Percentiles rank a stretch among this genome's conserved stretches.
Evolutionary conservation across 495 filamentous ascomycete genomes (phyloP).

Genomic region (Penicillium paradoxum): DNA sequence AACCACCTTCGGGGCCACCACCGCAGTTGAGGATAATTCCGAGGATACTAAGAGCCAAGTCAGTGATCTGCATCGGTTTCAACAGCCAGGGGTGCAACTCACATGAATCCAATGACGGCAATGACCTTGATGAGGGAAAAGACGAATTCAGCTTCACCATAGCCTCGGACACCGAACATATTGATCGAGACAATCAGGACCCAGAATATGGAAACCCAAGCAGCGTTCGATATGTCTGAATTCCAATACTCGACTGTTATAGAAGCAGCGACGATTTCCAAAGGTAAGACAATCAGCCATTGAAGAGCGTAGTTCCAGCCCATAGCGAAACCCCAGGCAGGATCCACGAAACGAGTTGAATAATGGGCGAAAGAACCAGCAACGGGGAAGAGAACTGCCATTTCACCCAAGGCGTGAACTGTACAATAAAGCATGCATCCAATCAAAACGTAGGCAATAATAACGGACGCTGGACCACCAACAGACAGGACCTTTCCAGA

Average conservation of each 20-base stretch:
- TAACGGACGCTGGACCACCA: conserved; percentile 79
- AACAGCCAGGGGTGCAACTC: conserved; percentile 27
- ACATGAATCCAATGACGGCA: conserved; percentile 87
- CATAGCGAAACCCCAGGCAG: conserved; percentile 97
- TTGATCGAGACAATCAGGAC: conserved; percentile 72
- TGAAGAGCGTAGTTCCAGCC: conserved; percentile 98
- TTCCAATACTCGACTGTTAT: conserved; percentile 89
- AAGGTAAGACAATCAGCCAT: conserved; percentile 83
- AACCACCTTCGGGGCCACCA: conserved; percentile 67
- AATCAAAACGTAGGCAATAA: conserved; percentile 78
- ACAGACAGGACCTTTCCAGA: conserved; percentile 71
- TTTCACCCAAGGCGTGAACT: conserved; percentile 85
- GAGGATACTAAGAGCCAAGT: conserved; percentile 52
- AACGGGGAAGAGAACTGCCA: conserved; percentile 86
- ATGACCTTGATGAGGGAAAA: conserved; percentile 83
- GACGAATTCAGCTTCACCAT: conserved; percentile 87
- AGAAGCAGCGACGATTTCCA: conserved; percentile 87
- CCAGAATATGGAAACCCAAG: conserved; percentile 85
- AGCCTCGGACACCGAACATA: conserved; percentile 78
- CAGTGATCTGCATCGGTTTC: conserved; percentile 1
- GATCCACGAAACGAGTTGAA: conserved; percentile 88
- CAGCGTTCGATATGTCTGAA: conserved; percentile 57
- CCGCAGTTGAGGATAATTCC: conserved; percentile 76
- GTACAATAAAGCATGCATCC: conserved; percentile 90
- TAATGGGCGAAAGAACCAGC: conserved; percentile 91